These are phyloP conservation scores for Lycium ferocissimum DNA, from an alignment of 257 asterid genomes.

Conservation along the genomic window DNA sequence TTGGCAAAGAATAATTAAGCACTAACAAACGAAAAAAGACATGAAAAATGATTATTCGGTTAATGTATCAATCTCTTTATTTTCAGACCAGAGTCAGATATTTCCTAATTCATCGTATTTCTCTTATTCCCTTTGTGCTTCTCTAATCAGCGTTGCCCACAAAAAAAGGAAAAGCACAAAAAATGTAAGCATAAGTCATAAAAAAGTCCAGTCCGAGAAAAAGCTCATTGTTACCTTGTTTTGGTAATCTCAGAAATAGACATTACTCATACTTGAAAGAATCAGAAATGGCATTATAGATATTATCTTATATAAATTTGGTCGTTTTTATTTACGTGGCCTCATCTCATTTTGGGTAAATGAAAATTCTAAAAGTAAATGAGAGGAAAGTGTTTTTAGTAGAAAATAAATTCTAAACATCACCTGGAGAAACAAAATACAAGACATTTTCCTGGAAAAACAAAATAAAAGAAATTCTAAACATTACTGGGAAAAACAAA, in stretches of 20 bases:
- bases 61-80: conserved; percentile 20
- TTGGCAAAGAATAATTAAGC: background rate
- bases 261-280: background rate
- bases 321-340: too few species aligned
- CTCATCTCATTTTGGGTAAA: too few species aligned
- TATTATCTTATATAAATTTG: too few species aligned
- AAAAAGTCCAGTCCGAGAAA: background rate
- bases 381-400: too few species aligned
- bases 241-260: background rate
- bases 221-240: background rate
- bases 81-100: background rate
- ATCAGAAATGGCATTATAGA: too few species aligned
- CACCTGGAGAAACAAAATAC: too few species aligned
- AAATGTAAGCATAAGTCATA: background rate
- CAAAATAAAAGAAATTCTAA: too few species aligned
- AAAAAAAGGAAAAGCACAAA: background rate
- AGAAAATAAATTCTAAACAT: too few species aligned
- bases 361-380: too few species aligned
- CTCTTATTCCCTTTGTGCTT: background rate
- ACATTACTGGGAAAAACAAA: too few species aligned
- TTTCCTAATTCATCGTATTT: conserved; percentile 18
- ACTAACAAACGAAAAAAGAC: background rate
- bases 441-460: too few species aligned
- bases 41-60: background rate
- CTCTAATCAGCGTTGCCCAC: background rate